Percentiles rank a stretch among this genome's conserved stretches.
These are phyloP conservation scores for Aspergillus sp. DNA, from an alignment of 2,329 filamentous ascomycete species.

Conservation along the genomic window DNA sequence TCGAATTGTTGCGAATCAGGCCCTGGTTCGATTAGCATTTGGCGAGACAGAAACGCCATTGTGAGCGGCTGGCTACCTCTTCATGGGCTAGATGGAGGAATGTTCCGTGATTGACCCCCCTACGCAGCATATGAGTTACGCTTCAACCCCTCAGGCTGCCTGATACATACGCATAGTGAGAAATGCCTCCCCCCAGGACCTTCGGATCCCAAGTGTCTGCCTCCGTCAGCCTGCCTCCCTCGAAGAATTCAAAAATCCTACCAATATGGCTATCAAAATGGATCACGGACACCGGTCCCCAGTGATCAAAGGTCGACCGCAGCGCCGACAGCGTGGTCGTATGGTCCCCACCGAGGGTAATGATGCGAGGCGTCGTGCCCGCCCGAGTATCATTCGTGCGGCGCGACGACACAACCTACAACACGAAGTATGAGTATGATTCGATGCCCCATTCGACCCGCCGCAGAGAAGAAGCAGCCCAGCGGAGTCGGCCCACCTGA, in stretches of 20 bases:
- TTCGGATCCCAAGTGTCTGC: slow-evolving; percentile 55
- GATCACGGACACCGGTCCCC: slow-evolving; percentile 56
- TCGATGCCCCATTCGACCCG: not conserved
- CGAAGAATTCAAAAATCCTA: not conserved
- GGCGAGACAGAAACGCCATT: no score
- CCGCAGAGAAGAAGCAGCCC: not conserved
- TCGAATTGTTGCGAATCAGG: slow-evolving; percentile 53
- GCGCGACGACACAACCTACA: slow-evolving; percentile 46
- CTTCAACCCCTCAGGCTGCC: not conserved
- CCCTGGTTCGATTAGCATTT: slow-evolving; percentile 29
- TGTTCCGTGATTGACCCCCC: slow-evolving; percentile 56
- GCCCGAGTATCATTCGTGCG: slow-evolving; percentile 41
- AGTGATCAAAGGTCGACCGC: slow-evolving; percentile 49
- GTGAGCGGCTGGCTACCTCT: no score
- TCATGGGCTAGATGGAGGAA: slow-evolving; percentile 58
- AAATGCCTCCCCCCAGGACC: slow-evolving; percentile 36
- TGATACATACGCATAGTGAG: slow-evolving; percentile 32
- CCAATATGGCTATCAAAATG: slow-evolving; percentile 56
- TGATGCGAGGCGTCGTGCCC: slow-evolving; percentile 44
- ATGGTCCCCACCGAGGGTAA: slow-evolving; percentile 57
- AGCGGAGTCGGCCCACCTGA: slow-evolving; percentile 36
- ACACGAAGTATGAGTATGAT: no score
- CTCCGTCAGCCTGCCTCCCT: not conserved
- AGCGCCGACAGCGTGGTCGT: slow-evolving; percentile 56
- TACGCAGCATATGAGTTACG: slow-evolving; percentile 13